Percentiles rank a stretch among this genome's conserved stretches.
phyloP scores from a whole-genome alignment of 768 basidiomycete genomes.

The Favolaschia claudopus region DNA sequence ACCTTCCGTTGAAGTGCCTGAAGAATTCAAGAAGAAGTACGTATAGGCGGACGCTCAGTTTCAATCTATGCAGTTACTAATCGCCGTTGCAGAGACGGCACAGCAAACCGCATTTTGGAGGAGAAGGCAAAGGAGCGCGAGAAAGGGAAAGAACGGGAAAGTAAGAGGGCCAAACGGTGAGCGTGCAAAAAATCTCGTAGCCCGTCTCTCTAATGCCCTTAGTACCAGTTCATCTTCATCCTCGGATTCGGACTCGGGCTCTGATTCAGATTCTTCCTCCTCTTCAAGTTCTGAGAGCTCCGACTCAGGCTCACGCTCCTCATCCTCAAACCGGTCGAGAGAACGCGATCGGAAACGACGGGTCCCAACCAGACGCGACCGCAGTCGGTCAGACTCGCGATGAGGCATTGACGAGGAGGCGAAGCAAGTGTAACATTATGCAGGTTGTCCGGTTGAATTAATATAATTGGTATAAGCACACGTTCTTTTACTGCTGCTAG shows the following conservation, averaged over 20 bases:
- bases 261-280: constrained; percentile 43
- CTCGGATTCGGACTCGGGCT: constrained; percentile 51
- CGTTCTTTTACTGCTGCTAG: constrained; percentile 33
- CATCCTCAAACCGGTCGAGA: constrained; percentile 49
- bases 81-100: constrained; percentile 61
- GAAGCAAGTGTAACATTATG: constrained; percentile 20
- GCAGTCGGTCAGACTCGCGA: constrained; percentile 27
- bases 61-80: not conserved
- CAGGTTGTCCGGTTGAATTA: constrained; percentile 23
- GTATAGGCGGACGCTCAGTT: constrained; percentile 33
- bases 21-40: constrained; percentile 88
- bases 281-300: constrained; percentile 37
- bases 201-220: constrained; percentile 3
- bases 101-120: constrained; percentile 86
- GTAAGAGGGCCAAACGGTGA: constrained; percentile 48
- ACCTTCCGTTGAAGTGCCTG: constrained; percentile 85
- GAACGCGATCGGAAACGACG: constrained; percentile 51
- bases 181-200: constrained; percentile 10
- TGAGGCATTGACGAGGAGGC: not conserved
- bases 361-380: constrained; percentile 34
- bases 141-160: constrained; percentile 44
- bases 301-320: constrained; percentile 51
- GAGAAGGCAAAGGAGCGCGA: constrained; percentile 81
- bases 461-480: constrained; percentile 39
- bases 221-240: constrained; percentile 35